phyloP scores from a whole-genome alignment of 2,329 filamentous ascomycete genomes.

The Cryoendolithus antarcticus region DNA sequence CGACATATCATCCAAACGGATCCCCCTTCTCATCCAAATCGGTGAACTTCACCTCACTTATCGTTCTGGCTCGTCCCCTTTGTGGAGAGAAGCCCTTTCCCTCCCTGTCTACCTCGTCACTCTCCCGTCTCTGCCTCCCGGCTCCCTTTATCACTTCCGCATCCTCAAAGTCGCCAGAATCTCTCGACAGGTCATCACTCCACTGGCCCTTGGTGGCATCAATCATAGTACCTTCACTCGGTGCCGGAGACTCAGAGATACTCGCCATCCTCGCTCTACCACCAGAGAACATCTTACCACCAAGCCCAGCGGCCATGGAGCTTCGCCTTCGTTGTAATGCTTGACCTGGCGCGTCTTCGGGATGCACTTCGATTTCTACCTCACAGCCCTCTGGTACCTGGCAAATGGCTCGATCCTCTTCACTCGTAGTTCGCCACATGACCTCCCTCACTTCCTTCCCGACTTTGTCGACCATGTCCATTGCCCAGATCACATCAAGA shows the following conservation, averaged over 20 bases:
- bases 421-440: constrained; percentile 62
- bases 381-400: constrained; percentile 51
- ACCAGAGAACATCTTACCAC: constrained; percentile 2
- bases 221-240: neutral
- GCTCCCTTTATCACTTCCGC: constrained; percentile 3
- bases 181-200: constrained; percentile 1
- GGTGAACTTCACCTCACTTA: constrained; percentile 8
- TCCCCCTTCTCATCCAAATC: constrained; percentile 21
- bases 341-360: constrained; percentile 1
- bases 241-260: constrained; percentile 12
- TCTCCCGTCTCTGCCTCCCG: neutral
- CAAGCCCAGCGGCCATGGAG: no score
- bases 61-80: constrained; percentile 1
- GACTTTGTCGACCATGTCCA: constrained; percentile 74
- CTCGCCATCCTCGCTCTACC: constrained; percentile 18
- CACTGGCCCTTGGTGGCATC: constrained; percentile 4
- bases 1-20: constrained; percentile 11
- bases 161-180: constrained; percentile 5
- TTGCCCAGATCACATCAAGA: constrained; percentile 88
- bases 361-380: constrained; percentile 4
- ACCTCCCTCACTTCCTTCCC: constrained; percentile 70
- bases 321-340: constrained; percentile 1
- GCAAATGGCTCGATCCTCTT: constrained; percentile 46
- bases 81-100: constrained; percentile 5
- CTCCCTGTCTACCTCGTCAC: constrained; percentile 1